Evolutionary conservation across 768 basidiomycete species (phyloP).

Genomic region (Suillus placidus): DNA sequence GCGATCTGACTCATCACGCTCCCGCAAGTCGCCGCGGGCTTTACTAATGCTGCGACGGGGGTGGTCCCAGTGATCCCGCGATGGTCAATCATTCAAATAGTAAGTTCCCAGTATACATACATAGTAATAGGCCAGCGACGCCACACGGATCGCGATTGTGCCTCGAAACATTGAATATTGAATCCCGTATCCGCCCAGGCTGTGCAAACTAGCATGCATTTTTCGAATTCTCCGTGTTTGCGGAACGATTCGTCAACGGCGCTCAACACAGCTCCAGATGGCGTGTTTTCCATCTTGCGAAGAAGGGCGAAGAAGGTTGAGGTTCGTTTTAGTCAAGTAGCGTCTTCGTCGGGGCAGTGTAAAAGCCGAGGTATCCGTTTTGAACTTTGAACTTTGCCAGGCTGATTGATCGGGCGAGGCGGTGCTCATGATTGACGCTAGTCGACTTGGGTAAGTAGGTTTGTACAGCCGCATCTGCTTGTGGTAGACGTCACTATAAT

Average conservation of each 20-base stretch:
- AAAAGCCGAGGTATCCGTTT: conserved; percentile 1
- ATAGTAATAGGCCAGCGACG: not conserved
- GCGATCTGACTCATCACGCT: not conserved
- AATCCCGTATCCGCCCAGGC: not conserved
- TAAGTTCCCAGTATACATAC: not conserved
- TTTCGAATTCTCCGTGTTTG: not conserved
- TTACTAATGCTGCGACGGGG: not conserved
- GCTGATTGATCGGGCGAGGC: conserved; percentile 1
- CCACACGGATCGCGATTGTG: conserved; percentile 4
- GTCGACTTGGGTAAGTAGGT: not conserved
- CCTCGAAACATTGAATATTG: not conserved
- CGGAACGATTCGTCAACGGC: not conserved
- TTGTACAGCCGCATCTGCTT: not conserved
- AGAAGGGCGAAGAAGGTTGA: not conserved
- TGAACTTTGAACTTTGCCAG: conserved; percentile 2
- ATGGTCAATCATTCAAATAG: not conserved
- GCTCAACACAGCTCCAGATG: not conserved
- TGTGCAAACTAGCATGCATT: not conserved
- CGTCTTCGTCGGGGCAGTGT: conserved; percentile 10
- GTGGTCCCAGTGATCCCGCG: not conserved
- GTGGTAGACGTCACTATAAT: not conserved
- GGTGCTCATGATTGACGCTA: not conserved
- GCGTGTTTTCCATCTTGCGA: conserved; percentile 2
- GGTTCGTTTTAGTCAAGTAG: not conserved
- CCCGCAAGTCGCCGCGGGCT: not conserved